These are phyloP conservation scores for Ascoidea rubescens DNA, from an alignment of 805 yeast genomes.

Conservation along the genomic window DNA sequence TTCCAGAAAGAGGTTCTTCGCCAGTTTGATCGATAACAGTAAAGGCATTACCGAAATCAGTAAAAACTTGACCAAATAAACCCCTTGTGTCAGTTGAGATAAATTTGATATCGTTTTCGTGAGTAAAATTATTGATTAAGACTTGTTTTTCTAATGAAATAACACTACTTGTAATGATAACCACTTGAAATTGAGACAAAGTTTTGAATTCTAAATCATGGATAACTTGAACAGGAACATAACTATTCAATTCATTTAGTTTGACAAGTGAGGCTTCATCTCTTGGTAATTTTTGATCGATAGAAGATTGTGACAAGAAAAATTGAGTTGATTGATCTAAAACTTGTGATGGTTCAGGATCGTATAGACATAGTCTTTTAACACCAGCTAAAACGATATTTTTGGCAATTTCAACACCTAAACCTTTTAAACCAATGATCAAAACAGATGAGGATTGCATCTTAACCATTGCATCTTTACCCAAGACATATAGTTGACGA, in stretches of 20 bases:
- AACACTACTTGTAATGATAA: constrained; percentile 66
- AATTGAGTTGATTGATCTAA: constrained; percentile 82
- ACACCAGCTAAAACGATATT: constrained; percentile 97
- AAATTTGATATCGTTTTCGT: constrained; percentile 58
- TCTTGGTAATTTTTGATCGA: constrained; percentile 50
- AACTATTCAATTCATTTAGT: constrained; percentile 73
- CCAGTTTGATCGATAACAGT: constrained; percentile 78
- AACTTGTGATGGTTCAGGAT: constrained; percentile 53
- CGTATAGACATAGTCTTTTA: constrained; percentile 75
- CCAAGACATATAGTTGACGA: constrained; percentile 90
- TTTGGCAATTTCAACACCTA: constrained; percentile 94
- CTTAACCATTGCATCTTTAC: constrained; percentile 95
- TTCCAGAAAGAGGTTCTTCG: constrained; percentile 81
- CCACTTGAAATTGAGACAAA: constrained; percentile 53
- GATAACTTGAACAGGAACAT: constrained; percentile 73
- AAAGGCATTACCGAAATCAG: constrained; percentile 78
- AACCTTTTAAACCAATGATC: constrained; percentile 78
- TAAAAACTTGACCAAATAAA: constrained; percentile 76
- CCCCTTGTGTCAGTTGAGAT: constrained; percentile 79
- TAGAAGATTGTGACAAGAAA: constrained; percentile 54
- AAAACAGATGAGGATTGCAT: constrained; percentile 93
- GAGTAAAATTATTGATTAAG: constrained; percentile 62
- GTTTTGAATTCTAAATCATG: constrained; percentile 37
- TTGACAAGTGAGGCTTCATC: constrained; percentile 56
- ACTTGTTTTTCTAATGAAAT: constrained; percentile 60